Conservation (phyloP, 2,329 filamentous ascomycete genomes). For the Exophiala lecanii-corni region DNA sequence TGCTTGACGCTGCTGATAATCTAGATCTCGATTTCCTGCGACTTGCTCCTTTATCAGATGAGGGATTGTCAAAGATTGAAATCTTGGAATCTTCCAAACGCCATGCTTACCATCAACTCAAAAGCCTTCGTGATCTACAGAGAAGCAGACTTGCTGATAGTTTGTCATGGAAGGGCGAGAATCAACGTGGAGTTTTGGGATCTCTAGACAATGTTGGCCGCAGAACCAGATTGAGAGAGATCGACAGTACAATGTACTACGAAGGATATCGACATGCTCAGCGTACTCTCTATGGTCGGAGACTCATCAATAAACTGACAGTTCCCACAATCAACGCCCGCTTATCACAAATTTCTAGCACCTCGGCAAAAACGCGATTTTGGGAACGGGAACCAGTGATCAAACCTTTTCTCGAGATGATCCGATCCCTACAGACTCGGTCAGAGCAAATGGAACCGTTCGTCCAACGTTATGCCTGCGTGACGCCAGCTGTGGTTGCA, state of each 20-base stretch:
- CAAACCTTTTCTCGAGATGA: slow-evolving; percentile 55
- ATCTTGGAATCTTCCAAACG: slow-evolving; percentile 57
- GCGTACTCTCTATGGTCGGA: slow-evolving; percentile 74
- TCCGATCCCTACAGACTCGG: slow-evolving; percentile 70
- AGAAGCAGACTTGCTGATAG: slow-evolving; percentile 45
- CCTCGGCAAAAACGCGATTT: slow-evolving; percentile 29
- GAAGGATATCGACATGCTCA: slow-evolving; percentile 77
- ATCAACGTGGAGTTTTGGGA: slow-evolving; percentile 56
- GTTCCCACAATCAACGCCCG: slow-evolving; percentile 58
- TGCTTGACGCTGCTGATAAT: slow-evolving; percentile 54
- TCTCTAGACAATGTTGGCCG: slow-evolving; percentile 68
- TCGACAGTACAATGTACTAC: slow-evolving; percentile 75
- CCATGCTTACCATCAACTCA: slow-evolving; percentile 64
- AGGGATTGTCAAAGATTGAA: slow-evolving; percentile 55
- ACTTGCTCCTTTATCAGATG: slow-evolving; percentile 67
- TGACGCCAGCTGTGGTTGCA: slow-evolving; percentile 83
- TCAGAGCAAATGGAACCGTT: slow-evolving; percentile 67
- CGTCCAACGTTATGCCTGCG: slow-evolving; percentile 84
- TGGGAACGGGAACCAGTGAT: slow-evolving; percentile 9
- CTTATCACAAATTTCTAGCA: slow-evolving; percentile 57
- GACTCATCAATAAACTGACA: slow-evolving; percentile 69
- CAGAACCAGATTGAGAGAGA: slow-evolving; percentile 67
- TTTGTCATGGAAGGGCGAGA: slow-evolving; percentile 19
- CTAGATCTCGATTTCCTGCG: slow-evolving; percentile 76
- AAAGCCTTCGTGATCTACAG: slow-evolving; percentile 68